These are phyloP conservation scores for Coelastrella sp. DNA, from an alignment of 139 green algal species.

Conservation along the genomic window DNA sequence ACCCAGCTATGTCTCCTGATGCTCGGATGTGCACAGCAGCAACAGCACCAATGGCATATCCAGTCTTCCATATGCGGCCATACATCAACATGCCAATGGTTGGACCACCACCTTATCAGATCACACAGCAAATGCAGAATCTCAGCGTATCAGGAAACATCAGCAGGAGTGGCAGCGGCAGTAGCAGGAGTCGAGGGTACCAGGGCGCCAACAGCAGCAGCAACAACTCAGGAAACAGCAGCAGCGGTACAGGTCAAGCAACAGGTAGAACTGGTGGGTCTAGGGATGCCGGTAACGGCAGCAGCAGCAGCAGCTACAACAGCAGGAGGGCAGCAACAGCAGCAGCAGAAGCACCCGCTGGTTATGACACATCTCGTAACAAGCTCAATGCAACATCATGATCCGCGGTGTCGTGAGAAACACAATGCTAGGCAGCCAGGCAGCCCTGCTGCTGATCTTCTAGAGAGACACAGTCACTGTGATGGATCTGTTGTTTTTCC, in stretches of 20 bases:
- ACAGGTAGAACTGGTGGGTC: neutral
- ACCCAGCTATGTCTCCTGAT: conserved; percentile 14
- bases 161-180: conserved; percentile 6
- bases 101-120: neutral
- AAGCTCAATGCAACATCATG: no score
- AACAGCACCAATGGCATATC: conserved; percentile 19
- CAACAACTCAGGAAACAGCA: neutral
- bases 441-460: no score
- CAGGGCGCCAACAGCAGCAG: neutral
- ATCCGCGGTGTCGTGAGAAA: no score
- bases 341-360: no score
- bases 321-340: neutral
- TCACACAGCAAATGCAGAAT: neutral
- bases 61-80: conserved; percentile 21
- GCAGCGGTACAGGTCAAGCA: neutral
- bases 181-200: neutral
- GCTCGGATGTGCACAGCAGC: conserved; percentile 8
- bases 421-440: no score
- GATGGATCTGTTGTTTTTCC: no score
- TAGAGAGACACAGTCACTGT: no score
- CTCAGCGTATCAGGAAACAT: neutral
- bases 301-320: neutral
- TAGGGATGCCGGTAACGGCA: neutral
- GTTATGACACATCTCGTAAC: no score
- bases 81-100: conserved; percentile 11